Evolutionary conservation across 2,329 filamentous ascomycete genomes (phyloP).

Genomic region (Pseudocercospora fuligena): DNA sequence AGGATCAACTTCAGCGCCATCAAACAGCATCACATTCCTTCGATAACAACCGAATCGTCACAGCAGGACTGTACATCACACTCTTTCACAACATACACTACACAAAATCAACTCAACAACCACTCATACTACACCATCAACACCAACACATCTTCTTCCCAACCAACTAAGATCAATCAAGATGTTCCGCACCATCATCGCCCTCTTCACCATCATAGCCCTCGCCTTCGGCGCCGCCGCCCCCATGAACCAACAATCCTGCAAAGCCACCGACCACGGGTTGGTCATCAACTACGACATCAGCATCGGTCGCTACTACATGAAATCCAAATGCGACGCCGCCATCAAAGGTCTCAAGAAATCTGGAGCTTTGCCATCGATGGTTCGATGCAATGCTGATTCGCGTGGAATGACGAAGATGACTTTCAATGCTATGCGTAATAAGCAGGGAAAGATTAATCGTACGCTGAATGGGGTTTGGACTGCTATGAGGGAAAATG

Average conservation of each 20-base stretch:
- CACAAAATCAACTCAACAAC: not conserved
- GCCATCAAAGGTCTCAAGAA: not conserved
- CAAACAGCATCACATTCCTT: not conserved
- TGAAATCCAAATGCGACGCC: not conserved
- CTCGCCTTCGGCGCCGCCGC: not conserved
- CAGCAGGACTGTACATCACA: not conserved
- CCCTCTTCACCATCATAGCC: not conserved
- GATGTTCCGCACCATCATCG: not conserved
- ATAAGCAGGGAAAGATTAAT: not conserved
- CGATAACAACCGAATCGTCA: not conserved
- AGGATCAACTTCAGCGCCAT: not conserved
- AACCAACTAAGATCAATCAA: not conserved
- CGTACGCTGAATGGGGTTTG: not conserved
- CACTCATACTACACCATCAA: not conserved
- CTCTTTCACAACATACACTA: not conserved
- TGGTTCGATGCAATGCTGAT: not conserved
- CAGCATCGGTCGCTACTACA: not conserved
- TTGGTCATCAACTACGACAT: slow-evolving; percentile 4
- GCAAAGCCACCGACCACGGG: not conserved
- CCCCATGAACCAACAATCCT: slow-evolving; percentile 6
- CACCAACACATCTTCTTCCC: not conserved
- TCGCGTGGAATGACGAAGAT: not conserved
- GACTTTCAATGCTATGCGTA: slow-evolving; percentile 4
- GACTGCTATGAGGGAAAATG: not conserved
- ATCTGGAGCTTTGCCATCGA: not conserved